Evolutionary conservation across 208 protist species (phyloP).

Genomic region (Tritrichomonas musculus): DNA sequence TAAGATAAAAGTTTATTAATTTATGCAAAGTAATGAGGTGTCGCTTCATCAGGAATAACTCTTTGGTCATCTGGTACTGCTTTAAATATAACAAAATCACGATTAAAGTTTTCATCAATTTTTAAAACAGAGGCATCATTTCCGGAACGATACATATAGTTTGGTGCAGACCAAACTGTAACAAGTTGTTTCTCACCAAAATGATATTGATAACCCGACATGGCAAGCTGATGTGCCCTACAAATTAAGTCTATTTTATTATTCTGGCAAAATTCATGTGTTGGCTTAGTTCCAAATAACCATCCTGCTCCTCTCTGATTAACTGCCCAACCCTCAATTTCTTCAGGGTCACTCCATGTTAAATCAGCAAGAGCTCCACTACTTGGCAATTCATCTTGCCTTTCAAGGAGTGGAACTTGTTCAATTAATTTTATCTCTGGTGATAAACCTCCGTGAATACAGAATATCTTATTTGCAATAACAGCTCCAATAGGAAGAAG

Average conservation of each 20-base stretch:
- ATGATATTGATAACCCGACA: constrained; percentile 72
- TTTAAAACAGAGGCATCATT: constrained; percentile 56
- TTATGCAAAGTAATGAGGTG: constrained; percentile 23
- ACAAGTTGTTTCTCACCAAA: constrained; percentile 68
- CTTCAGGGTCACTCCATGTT: constrained; percentile 77
- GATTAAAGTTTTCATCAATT: constrained; percentile 87
- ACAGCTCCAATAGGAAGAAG: constrained; percentile 68
- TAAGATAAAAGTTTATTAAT: constrained; percentile 76
- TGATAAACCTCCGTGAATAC: constrained; percentile 18
- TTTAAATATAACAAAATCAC: constrained; percentile 80
- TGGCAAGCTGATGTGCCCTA: constrained; percentile 73
- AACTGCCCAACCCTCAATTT: constrained; percentile 68
- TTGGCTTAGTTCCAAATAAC: constrained; percentile 65
- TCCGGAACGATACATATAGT: constrained; percentile 53
- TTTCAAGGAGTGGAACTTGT: constrained; percentile 72
- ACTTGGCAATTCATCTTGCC: constrained; percentile 67
- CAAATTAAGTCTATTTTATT: constrained; percentile 63
- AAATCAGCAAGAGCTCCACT: constrained; percentile 74
- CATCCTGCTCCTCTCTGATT: constrained; percentile 73
- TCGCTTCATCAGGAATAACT: background rate
- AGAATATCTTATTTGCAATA: constrained; percentile 37
- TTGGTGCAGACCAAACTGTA: constrained; percentile 79
- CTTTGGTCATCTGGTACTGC: constrained; percentile 69
- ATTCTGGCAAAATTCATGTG: constrained; percentile 60
- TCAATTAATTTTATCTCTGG: constrained; percentile 30